These are phyloP conservation scores for Hanseniaspora meyeri DNA, from an alignment of 805 yeast genomes.

Conservation along the genomic window DNA sequence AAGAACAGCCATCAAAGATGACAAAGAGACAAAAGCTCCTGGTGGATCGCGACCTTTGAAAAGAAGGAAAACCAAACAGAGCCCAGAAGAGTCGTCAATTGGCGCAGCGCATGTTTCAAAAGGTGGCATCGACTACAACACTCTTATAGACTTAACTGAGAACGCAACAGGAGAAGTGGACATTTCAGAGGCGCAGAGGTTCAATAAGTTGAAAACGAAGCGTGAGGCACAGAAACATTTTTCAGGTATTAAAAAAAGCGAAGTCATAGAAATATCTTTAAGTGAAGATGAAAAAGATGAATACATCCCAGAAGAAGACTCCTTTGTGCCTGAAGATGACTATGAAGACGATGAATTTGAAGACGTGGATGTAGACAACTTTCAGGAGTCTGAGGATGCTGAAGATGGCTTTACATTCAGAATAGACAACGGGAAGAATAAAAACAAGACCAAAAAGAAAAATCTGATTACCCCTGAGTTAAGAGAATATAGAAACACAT, in stretches of 20 bases:
- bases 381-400: neutral
- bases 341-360: conserved; percentile 12
- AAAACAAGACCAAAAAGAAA: neutral
- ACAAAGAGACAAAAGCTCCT: neutral
- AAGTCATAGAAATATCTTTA: neutral
- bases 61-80: conserved; percentile 1
- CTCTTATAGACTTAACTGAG: conserved; percentile 1
- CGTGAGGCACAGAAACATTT: neutral
- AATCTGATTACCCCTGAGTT: neutral
- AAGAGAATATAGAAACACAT: neutral
- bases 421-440: neutral
- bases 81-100: neutral
- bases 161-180: conserved; percentile 6
- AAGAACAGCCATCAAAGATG: conserved; percentile 1
- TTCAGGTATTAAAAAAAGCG: neutral
- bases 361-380: conserved; percentile 6
- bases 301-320: neutral
- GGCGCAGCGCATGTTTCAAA: neutral
- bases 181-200: neutral
- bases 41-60: neutral
- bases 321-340: neutral
- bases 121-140: neutral
- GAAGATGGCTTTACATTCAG: conserved; percentile 10
- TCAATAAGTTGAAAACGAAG: neutral
- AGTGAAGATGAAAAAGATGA: neutral